Evolutionary conservation across 306 rosid genomes (phyloP), one percentile per base, ranked within the genome.

Genomic region (Potentilla sterilis): DNA sequence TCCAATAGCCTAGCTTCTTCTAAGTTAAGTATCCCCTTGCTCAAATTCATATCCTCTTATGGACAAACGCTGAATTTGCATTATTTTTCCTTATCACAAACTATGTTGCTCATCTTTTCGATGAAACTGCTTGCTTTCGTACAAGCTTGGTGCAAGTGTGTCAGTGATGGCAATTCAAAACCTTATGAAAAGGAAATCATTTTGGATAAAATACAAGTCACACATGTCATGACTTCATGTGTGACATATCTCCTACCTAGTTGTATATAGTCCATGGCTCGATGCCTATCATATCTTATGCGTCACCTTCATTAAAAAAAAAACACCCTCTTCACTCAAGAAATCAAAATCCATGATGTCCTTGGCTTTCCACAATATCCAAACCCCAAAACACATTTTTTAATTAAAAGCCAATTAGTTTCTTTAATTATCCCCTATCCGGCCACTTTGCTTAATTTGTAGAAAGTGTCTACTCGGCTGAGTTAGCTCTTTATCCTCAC

Each of bases 171-270:
- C 8, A 6, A 61, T 28, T 34, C 16, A 28, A 61, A 32, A 13
- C 15, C 32, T 32, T 32, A 61, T 1, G 41, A 32, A 61, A 28
- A 61, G 16, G n/a, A 61, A 15, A 13, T 32, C 67, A 14, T 61
- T 59, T 61, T 32, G 35, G 41, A 61, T 32, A 61, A 61, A 41
- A 61, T 15, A 61, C 9, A 12, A 61, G 40, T 61, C 9, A 32
- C 13, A 40, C 37, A 8, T 24, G 51, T 41, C 74, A 43, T 55
- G 78, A 66, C 78, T 66, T 61, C 65, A 34, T 9, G 32, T 43
- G 46, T 73, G 69, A 67, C 57, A 55, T 34, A 32, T 12, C 41
- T 14, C 40, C 66, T 61, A 32, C 7, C 62, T 72, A 43, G 38
- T 21, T 24, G 48, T 24, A 63, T 28, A 63, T 8, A 65, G 47